Conservation (phyloP, 495 filamentous ascomycete genomes). For the Daldinia loculata region DNA sequence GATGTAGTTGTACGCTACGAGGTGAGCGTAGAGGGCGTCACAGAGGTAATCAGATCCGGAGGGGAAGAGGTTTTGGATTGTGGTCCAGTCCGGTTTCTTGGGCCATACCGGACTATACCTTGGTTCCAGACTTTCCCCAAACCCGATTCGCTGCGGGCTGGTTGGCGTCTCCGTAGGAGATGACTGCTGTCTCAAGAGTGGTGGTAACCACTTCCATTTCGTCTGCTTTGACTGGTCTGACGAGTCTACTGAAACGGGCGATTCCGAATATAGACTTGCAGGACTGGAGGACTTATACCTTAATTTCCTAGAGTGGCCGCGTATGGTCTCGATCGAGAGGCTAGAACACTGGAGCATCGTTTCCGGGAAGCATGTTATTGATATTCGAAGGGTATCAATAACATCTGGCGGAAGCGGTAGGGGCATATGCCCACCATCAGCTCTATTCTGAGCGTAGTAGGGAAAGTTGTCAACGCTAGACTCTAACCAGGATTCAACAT, state of each 20-base stretch:
- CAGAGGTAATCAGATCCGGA: conserved; percentile 62
- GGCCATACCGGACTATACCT: conserved; percentile 28
- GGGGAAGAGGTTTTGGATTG: conserved; percentile 68
- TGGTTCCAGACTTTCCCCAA: conserved; percentile 18
- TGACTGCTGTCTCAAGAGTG: conserved; percentile 29
- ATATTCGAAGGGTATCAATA: conserved; percentile 53
- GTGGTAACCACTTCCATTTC: conserved; percentile 42
- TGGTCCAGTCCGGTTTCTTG: conserved; percentile 48
- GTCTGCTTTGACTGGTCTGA: conserved; percentile 35
- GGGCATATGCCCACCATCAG: conserved; percentile 33
- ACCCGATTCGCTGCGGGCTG: conserved; percentile 22
- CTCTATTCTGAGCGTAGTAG: conserved; percentile 30
- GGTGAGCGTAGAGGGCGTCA: conserved; percentile 69
- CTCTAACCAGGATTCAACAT: conserved; percentile 45
- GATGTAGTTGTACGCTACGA: conserved; percentile 71
- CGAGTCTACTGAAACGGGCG: conserved; percentile 11
- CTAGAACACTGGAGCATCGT: conserved; percentile 57
- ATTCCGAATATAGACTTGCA: conserved; percentile 33
- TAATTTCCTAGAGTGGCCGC: conserved; percentile 54
- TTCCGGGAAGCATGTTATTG: conserved; percentile 55
- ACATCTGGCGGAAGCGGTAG: conserved; percentile 54
- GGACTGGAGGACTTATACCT: conserved; percentile 41
- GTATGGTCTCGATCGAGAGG: conserved; percentile 58
- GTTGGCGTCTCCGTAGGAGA: conserved; percentile 17
- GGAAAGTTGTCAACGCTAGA: conserved; percentile 43